phyloP scores from a whole-genome alignment of 176 grass and related monocot genomes.

The Eleusine indica region DNA sequence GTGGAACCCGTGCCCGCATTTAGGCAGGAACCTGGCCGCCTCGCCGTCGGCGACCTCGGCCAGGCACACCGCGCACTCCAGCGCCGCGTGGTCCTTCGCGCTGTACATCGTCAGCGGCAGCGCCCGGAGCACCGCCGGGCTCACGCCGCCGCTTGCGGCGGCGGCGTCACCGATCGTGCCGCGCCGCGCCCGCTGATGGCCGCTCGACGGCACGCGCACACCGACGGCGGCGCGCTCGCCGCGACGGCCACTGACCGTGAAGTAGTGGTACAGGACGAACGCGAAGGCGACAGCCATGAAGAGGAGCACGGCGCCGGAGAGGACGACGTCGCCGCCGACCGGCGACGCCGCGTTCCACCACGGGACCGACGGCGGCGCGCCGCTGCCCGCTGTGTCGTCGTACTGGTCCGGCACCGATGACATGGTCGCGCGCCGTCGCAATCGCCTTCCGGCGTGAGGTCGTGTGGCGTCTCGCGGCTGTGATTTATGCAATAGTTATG shows the following conservation, averaged over 20 bases:
- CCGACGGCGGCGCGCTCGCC: background rate
- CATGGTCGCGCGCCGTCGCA: slow-evolving; percentile 16
- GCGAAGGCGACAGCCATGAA: slow-evolving; percentile 33
- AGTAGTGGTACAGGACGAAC: slow-evolving; percentile 49
- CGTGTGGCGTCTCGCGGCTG: background rate
- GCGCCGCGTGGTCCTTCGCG: slow-evolving; percentile 41
- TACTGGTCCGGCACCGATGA: slow-evolving; percentile 8
- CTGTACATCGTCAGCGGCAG: slow-evolving; percentile 42
- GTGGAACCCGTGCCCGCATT: slow-evolving; percentile 77
- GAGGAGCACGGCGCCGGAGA: slow-evolving; percentile 39
- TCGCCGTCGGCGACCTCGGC: slow-evolving; percentile 68
- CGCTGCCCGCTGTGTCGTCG: slow-evolving; percentile 4
- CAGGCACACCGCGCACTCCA: slow-evolving; percentile 71
- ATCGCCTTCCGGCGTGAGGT: background rate
- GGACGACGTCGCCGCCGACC: slow-evolving; percentile 40
- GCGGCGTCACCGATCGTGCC: background rate
- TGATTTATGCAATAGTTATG: slow-evolving; percentile 6
- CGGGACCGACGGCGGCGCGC: background rate
- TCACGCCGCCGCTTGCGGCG: background rate
- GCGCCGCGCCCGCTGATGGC: background rate
- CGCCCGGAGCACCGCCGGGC: slow-evolving; percentile 32
- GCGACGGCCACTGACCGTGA: background rate
- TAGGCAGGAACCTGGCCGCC: slow-evolving; percentile 47
- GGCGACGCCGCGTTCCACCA: slow-evolving; percentile 27
- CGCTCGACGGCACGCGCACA: background rate